phyloP scores from a whole-genome alignment of 108 stramenopile genomes.

The Seminavis robusta region DNA sequence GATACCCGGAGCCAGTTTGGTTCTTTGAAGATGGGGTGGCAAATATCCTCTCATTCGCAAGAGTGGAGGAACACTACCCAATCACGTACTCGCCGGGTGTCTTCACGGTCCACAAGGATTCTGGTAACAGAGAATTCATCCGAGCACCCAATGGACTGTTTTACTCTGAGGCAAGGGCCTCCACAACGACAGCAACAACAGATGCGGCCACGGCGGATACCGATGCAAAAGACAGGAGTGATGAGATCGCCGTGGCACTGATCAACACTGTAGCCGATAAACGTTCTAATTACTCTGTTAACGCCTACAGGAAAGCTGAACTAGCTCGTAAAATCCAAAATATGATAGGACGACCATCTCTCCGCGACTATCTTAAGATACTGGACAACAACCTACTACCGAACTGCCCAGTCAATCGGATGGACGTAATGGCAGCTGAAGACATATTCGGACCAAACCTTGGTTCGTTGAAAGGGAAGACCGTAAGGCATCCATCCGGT shows the following conservation, averaged over 20 bases:
- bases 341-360: conserved; percentile 6
- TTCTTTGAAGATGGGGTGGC: conserved; percentile 30
- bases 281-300: not conserved
- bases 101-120: conserved; percentile 18
- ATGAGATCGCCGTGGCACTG: not conserved
- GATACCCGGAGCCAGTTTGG: conserved; percentile 19
- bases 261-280: conserved; percentile 14
- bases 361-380: not conserved
- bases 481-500: not conserved
- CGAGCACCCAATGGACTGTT: conserved; percentile 4
- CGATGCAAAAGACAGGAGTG: too few relatives aligned
- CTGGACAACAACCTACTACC: conserved; percentile 27
- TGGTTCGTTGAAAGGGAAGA: conserved; percentile 12
- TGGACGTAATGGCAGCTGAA: conserved; percentile 19
- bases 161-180: too few relatives aligned
- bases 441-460: conserved; percentile 29
- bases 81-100: too few relatives aligned
- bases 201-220: too few relatives aligned
- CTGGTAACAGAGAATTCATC: conserved; percentile 4
- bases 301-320: not conserved
- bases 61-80: conserved; percentile 6
- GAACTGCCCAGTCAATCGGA: conserved; percentile 28
- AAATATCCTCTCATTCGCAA: conserved; percentile 31
- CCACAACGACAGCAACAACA: not conserved
- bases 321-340: conserved; percentile 3